These are phyloP conservation scores for Poa pratensis DNA, from an alignment of 176 grass and related monocot species.

Conservation along the genomic window DNA sequence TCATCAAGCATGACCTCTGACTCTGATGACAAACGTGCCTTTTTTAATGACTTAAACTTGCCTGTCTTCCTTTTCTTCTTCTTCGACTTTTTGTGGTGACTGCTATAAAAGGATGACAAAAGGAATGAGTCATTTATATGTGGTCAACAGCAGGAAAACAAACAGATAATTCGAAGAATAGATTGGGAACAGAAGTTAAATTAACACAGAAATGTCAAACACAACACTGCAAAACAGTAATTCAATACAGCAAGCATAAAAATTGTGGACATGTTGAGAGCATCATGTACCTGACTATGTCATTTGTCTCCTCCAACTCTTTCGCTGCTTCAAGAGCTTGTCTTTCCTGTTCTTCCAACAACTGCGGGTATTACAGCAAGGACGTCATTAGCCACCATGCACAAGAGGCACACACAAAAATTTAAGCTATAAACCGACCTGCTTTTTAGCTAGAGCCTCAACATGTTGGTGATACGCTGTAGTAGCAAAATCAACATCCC, in stretches of 20 bases:
- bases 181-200: background rate
- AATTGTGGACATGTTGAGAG: background rate
- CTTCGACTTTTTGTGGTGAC: constrained; percentile 70
- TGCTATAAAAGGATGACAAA: constrained; percentile 32
- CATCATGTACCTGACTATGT: constrained; percentile 61
- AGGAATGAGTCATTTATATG: constrained; percentile 24
- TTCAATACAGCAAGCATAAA: constrained; percentile 24
- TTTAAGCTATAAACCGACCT: constrained; percentile 62
- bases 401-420: constrained; percentile 14
- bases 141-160: constrained; percentile 17
- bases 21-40: constrained; percentile 69
- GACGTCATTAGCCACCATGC: constrained; percentile 24
- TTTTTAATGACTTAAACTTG: constrained; percentile 93
- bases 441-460: constrained; percentile 87
- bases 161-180: background rate
- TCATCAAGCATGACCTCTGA: constrained; percentile 66
- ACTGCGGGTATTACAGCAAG: constrained; percentile 54
- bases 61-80: constrained; percentile 80
- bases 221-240: constrained; percentile 27
- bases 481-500: constrained; percentile 98
- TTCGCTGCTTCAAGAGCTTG: constrained; percentile 68
- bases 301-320: constrained; percentile 68
- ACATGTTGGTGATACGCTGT: constrained; percentile 94
- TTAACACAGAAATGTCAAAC: constrained; percentile 14
- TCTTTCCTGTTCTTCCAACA: constrained; percentile 94